phyloP scores from a whole-genome alignment of 495 filamentous ascomycete species.

The Talaromyces proteolyticus region DNA sequence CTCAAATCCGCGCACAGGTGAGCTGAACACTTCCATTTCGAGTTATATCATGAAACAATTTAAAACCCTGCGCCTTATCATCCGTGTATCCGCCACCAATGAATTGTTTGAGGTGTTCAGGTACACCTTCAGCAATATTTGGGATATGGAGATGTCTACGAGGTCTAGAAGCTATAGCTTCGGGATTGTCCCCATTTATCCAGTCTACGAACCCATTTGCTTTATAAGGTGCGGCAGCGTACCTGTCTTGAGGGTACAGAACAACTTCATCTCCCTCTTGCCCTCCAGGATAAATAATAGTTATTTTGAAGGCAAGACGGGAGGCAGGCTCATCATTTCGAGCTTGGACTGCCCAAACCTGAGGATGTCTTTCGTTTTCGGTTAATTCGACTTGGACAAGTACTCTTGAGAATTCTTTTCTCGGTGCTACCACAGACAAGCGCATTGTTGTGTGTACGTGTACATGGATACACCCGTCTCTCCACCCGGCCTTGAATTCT shows the following conservation, averaged over 20 bases:
- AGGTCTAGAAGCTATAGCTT: not conserved
- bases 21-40: too few relatives aligned
- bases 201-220: not conserved
- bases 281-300: not conserved
- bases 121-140: not conserved
- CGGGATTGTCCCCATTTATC: not conserved
- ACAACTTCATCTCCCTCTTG: not conserved
- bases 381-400: not conserved
- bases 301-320: not conserved
- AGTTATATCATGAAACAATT: not conserved
- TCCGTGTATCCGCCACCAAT: not conserved
- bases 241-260: not conserved
- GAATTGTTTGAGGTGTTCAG: not conserved
- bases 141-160: not conserved
- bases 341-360: not conserved
- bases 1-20: too few relatives aligned
- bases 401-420: too few relatives aligned
- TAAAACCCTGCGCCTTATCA: not conserved
- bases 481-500: too few relatives aligned
- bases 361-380: not conserved
- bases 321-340: not conserved
- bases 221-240: not conserved
- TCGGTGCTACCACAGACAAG: too few relatives aligned
- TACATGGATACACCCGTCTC: too few relatives aligned
- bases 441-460: too few relatives aligned